Evolutionary conservation across 768 basidiomycete genomes (phyloP).

Genomic region (Rossbeevera mucosa): DNA sequence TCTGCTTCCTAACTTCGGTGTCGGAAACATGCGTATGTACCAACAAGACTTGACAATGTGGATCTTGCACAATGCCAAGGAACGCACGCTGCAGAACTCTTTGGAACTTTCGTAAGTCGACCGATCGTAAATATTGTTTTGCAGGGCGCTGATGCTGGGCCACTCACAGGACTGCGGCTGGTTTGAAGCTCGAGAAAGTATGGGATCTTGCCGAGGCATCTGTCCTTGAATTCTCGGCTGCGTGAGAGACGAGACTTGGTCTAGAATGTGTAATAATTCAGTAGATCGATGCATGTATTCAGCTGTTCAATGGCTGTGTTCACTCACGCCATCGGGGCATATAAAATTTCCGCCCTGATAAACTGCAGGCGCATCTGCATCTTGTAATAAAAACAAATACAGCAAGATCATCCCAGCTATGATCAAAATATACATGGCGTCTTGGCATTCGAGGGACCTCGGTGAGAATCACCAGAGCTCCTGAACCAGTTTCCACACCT

Average conservation of each 20-base stretch:
- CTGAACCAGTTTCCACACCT: conserved; percentile 63
- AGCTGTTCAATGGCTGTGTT: conserved; percentile 6
- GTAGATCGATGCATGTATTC: not conserved
- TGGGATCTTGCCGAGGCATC: conserved; percentile 29
- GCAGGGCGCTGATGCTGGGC: conserved; percentile 1
- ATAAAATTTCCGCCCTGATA: not conserved
- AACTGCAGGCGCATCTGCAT: not conserved
- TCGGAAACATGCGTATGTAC: conserved; percentile 27
- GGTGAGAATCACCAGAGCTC: conserved; percentile 18
- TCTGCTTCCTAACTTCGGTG: conserved; percentile 32
- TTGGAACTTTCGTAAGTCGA: conserved; percentile 27
- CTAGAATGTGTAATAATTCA: not conserved
- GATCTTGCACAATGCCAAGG: conserved; percentile 29
- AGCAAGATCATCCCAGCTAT: not conserved
- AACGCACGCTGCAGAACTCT: conserved; percentile 29
- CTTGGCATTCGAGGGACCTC: not conserved
- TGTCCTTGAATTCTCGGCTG: conserved; percentile 23
- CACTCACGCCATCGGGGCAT: conserved; percentile 11
- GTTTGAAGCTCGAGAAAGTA: conserved; percentile 28
- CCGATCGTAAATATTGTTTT: not conserved
- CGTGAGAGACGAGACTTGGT: conserved; percentile 4
- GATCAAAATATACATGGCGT: not conserved
- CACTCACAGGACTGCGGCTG: conserved; percentile 17
- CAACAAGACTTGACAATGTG: conserved; percentile 30
- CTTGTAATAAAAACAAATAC: not conserved